Evolutionary conservation across 1,139 yeast genomes (phyloP).

Genomic region (Geotrichum cucujoidarum): DNA sequence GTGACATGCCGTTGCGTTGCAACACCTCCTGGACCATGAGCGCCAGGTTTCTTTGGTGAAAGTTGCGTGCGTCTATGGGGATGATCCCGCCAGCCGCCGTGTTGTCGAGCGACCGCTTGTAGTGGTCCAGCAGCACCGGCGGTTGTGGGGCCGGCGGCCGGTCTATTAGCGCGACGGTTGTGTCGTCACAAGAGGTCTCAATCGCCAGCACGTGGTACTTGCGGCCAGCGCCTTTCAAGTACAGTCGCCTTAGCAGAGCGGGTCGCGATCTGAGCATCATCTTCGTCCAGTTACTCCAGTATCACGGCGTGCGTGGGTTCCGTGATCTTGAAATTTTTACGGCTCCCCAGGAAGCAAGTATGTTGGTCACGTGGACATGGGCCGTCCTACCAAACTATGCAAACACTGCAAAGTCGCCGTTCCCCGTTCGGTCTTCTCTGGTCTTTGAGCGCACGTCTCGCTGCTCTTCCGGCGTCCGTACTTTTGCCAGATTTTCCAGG

Average conservation of each 20-base stretch:
- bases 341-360: too few relatives aligned
- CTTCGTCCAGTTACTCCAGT: too few relatives aligned
- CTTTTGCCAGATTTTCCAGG: too few relatives aligned
- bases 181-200: constrained; percentile 93
- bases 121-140: constrained; percentile 55
- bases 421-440: too few relatives aligned
- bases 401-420: too few relatives aligned
- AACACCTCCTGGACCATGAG: constrained; percentile 42
- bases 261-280: too few relatives aligned
- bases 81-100: constrained; percentile 72
- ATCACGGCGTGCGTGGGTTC: too few relatives aligned
- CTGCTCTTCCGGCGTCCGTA: too few relatives aligned
- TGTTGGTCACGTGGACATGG: too few relatives aligned
- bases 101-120: constrained; percentile 64
- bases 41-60: constrained; percentile 61
- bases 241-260: not conserved
- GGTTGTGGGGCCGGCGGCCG: constrained; percentile 37
- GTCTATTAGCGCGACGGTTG: constrained; percentile 77
- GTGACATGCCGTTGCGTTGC: constrained; percentile 24
- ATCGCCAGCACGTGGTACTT: constrained; percentile 70
- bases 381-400: too few relatives aligned
- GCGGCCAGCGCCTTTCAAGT: constrained; percentile 26
- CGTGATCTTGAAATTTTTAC: too few relatives aligned
- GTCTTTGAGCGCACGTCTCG: too few relatives aligned
- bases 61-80: constrained; percentile 79